Evolutionary conservation across 1,284 basidiomycete species (phyloP), one percentile per base, ranked within the genome.

Genomic region (Volvariella volvacea): DNA sequence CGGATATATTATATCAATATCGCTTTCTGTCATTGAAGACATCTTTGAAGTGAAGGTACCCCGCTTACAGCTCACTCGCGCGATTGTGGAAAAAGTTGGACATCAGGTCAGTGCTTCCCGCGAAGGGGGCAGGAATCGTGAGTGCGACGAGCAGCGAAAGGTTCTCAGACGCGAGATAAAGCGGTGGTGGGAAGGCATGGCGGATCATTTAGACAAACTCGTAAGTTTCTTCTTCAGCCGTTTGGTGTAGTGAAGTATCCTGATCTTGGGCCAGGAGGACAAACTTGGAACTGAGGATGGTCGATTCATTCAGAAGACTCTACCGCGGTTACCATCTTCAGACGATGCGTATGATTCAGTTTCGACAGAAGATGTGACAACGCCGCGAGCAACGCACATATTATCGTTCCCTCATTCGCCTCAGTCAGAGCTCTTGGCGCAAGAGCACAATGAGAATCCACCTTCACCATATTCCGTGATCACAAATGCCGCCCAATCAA

Each of bases 21-120:
- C 70, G 0, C 53, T 78, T 1, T 67, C 71, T 0, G 48, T 60
- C 1, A 59, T 79, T 12, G 68, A 73, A 16, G 75, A 81, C 48
- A 62, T 84, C 2, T 83, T 75, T 52, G 80, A 86, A 50, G 56
- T 85, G 2, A 67, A 69, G 2, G 69, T 80, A 0, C 83, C 82
- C 1, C 55, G 74, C 37, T 51, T 83, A 39, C 80, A 83, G 55
- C 72, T 82, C n/a, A 59, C 64, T 9, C 64, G 65, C 25, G n/a
- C 8, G 4, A 57, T 54, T 10, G 48, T 47, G 9, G 64, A 70
- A 39, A 62, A 56, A 46, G 36, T 47, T 2, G 48, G 38, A 14
- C 46, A 55, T 22, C 48, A 50, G 19, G 25, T 12, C 25, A 38
- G 40, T 4, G 19, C 31, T 2, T 39, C 33, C 6, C 48, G 54